Evolutionary conservation across 2,329 filamentous ascomycete species (phyloP).

Genomic region (Colletotrichum tanaceti): DNA sequence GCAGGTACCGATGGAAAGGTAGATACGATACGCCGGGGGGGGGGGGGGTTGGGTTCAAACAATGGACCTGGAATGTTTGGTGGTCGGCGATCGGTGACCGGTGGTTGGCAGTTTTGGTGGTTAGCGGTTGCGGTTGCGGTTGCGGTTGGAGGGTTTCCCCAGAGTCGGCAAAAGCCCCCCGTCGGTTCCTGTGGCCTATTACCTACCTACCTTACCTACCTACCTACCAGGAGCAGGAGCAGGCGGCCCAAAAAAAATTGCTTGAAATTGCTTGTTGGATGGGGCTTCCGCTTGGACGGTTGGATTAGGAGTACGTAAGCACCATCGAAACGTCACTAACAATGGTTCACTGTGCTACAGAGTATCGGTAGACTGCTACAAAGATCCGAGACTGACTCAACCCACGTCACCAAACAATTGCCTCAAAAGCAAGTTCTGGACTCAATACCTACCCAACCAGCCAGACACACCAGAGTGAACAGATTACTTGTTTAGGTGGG

Average conservation of each 20-base stretch:
- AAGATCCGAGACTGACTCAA: background rate
- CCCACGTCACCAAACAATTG: constrained; percentile 26
- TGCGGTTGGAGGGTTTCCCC: constrained; percentile 37
- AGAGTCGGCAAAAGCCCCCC: constrained; percentile 35
- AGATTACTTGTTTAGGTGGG: background rate
- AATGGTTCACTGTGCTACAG: background rate
- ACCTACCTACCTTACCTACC: too few relatives aligned
- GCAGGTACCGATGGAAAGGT: background rate
- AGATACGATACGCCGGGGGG: constrained; percentile 1
- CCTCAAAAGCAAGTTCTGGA: constrained; percentile 2
- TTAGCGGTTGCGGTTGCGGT: constrained; percentile 22
- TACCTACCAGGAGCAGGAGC: background rate
- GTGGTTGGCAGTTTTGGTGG: constrained; percentile 22
- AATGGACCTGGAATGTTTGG: constrained; percentile 15
- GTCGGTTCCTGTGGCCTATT: constrained; percentile 12
- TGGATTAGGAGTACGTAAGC: constrained; percentile 25
- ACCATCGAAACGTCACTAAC: background rate
- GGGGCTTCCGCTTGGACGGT: background rate
- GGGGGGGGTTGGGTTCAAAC: constrained; percentile 11
- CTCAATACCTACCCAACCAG: constrained; percentile 24
- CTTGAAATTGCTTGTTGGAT: constrained; percentile 2
- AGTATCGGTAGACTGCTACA: too few relatives aligned
- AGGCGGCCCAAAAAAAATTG: constrained; percentile 3
- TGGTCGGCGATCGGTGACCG: constrained; percentile 24
- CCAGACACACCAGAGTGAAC: too few relatives aligned